Evolutionary conservation across 805 yeast genomes (phyloP), one percentile per base, ranked within the genome.

Genomic region (Candida awuae): DNA sequence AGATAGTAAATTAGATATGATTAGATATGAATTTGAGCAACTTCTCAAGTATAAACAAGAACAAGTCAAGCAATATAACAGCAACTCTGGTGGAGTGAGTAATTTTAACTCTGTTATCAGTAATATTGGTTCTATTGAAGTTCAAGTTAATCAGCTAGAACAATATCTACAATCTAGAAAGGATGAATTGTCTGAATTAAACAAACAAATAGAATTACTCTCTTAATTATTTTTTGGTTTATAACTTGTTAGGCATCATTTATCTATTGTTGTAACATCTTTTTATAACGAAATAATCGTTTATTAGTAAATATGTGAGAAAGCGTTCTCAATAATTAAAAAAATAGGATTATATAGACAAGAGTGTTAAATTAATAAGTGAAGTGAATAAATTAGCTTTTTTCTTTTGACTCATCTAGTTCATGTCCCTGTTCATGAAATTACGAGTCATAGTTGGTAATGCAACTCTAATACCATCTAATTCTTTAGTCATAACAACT

Each of bases 371-470:
- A n/a, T n/a, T n/a, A n/a, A n/a, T n/a, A n/a, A n/a, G n/a, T n/a
- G n/a, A n/a, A n/a, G n/a, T n/a, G n/a, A n/a, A n/a, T n/a, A n/a
- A n/a, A n/a, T n/a, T n/a, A n/a, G n/a, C n/a, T n/a, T n/a, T n/a
- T n/a, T n/a, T n/a, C n/a, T n/a, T n/a, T n/a, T 8, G 18, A 32
- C 13, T 29, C n/a, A 12, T n/a, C 23, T 29, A 39, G 28, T 70
- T 74, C 61, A 90, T 86, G 55, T 90, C 97, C 45, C 76, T 76
- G 16, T 75, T 67, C 56, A 84, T 94, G 51, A 90, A 71, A 62
- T 92, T 92, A 52, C 98, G 71, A 8, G 98, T 92, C 96, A 92
- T 85, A 13, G 96, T 90, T 15, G 98, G 98, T 47, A 92, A 69
- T 0, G 97, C 97, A 4, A 92, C 94, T 52, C 97, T 73, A 27